Conservation (phyloP, 2,329 filamentous ascomycete species). For the Aspergillus viridinutans region DNA sequence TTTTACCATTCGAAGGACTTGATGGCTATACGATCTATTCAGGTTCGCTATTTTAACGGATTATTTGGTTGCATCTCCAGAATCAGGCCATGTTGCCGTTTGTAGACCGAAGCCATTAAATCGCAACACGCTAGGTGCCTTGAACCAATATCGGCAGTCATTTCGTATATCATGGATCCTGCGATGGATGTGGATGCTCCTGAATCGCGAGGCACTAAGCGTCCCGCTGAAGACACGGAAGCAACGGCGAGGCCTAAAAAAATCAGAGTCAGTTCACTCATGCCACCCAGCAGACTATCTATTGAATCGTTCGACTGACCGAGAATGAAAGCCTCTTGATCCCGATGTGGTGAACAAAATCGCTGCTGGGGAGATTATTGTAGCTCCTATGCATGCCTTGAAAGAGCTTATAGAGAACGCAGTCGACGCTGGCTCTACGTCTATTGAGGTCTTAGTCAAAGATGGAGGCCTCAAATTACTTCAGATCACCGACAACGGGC, state of each 20-base stretch:
- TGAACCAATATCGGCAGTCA: neutral
- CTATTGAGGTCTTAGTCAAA: slow-evolving; percentile 85
- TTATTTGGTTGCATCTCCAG: neutral
- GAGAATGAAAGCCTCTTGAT: slow-evolving; percentile 66
- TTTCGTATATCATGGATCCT: slow-evolving; percentile 26
- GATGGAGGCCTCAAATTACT: slow-evolving; percentile 92
- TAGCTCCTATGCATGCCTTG: slow-evolving; percentile 89
- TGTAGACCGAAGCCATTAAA: neutral
- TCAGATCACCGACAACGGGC: slow-evolving; percentile 96
- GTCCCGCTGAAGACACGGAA: slow-evolving; percentile 45
- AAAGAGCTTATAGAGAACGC: slow-evolving; percentile 97
- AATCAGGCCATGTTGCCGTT: neutral
- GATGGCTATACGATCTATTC: neutral
- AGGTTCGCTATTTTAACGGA: neutral
- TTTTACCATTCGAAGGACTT: neutral
- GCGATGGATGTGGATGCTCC: slow-evolving; percentile 43
- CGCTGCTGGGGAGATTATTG: slow-evolving; percentile 95
- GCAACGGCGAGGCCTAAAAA: slow-evolving; percentile 44
- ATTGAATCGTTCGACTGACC: slow-evolving; percentile 11
- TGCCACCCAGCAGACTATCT: neutral
- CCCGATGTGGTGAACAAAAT: slow-evolving; percentile 97
- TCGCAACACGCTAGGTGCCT: neutral
- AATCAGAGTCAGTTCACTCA: slow-evolving; percentile 35
- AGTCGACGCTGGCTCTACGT: slow-evolving; percentile 92
- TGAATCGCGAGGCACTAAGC: slow-evolving; percentile 44